phyloP scores from a whole-genome alignment of 306 rosid species.

The Sicyos baderoa region DNA sequence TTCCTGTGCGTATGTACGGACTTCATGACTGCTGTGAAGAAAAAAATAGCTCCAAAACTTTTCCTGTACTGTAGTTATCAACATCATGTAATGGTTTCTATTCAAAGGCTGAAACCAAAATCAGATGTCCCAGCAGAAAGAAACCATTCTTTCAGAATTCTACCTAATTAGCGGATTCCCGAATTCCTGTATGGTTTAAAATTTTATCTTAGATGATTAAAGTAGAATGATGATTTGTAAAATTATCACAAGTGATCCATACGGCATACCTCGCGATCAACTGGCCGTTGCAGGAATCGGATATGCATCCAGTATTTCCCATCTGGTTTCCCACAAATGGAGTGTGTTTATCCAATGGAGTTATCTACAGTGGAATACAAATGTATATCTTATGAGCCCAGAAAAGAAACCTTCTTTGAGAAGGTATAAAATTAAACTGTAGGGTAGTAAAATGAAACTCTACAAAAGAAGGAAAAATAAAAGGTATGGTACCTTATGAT shows the following conservation, averaged over 20 bases:
- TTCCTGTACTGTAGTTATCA: conserved; percentile 24
- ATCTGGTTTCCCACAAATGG: conserved; percentile 43
- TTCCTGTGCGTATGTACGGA: conserved; percentile 4
- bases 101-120: conserved; percentile 20
- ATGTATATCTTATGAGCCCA: background rate
- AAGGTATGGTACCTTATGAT: conserved; percentile 40
- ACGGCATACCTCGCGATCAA: conserved; percentile 38
- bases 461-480: background rate
- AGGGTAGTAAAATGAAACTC: background rate
- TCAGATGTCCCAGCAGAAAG: conserved; percentile 23
- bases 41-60: conserved; percentile 21
- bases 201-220: background rate
- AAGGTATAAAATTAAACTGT: background rate
- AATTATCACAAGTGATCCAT: background rate
- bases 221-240: background rate
- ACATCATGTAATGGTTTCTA: conserved; percentile 17
- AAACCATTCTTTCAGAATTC: conserved; percentile 17
- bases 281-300: conserved; percentile 25
- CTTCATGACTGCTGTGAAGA: conserved; percentile 18
- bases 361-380: conserved; percentile 25
- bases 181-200: conserved; percentile 40
- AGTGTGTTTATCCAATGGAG: conserved; percentile 36
- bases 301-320: conserved; percentile 32
- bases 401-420: background rate
- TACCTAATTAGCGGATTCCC: conserved; percentile 49